phyloP scores from a whole-genome alignment of 2,329 filamentous ascomycete genomes.

The Claviceps lovelessii region DNA sequence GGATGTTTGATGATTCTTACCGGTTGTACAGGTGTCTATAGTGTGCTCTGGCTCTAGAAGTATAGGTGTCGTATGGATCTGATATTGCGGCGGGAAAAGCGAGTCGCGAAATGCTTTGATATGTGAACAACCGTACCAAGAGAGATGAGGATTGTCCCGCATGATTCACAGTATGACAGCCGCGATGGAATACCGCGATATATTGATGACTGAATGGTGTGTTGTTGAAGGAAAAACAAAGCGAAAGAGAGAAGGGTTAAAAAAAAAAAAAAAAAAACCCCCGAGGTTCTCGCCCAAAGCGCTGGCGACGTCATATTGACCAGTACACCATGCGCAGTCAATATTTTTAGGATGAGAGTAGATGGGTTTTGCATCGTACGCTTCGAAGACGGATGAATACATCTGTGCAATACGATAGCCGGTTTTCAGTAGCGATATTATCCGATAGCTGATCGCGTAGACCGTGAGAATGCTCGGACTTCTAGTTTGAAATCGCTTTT shows the following conservation, averaged over 20 bases:
- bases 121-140: neutral
- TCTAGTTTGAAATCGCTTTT: no score
- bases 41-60: neutral
- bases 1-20: neutral
- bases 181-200: neutral
- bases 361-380: no score
- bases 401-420: neutral
- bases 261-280: no score
- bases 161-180: neutral
- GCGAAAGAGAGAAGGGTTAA: no score
- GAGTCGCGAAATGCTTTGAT: constrained; percentile 12
- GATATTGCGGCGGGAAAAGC: constrained; percentile 23
- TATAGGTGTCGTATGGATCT: constrained; percentile 11
- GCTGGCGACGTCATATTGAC: neutral
- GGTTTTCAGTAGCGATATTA: neutral
- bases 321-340: neutral
- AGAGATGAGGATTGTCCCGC: neutral
- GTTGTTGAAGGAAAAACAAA: neutral
- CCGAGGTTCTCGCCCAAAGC: no score
- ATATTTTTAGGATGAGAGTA: neutral
- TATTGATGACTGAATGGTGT: neutral
- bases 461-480: no score
- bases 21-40: neutral
- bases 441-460: no score
- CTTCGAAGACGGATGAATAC: neutral